These are phyloP conservation scores for Leishmania tropica DNA, from an alignment of 208 protist genomes.

Conservation along the genomic window DNA sequence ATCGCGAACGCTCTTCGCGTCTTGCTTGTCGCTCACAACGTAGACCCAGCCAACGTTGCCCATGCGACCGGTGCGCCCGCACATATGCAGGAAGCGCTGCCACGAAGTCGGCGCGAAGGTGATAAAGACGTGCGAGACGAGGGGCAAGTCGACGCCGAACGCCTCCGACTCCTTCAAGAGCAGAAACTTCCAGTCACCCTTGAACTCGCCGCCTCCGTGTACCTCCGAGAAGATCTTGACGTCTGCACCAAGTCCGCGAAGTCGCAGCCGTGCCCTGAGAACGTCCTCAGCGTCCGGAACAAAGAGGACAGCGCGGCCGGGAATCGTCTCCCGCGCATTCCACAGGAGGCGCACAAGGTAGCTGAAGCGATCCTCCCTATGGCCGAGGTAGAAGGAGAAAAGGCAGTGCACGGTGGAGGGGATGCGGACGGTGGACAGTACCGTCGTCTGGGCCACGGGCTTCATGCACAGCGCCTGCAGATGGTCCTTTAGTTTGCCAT, in stretches of 20 bases:
- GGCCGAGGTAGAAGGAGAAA: slow-evolving; percentile 64
- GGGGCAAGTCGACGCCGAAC: slow-evolving; percentile 72
- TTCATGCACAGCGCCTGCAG: slow-evolving; percentile 83
- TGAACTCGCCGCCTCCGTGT: slow-evolving; percentile 52
- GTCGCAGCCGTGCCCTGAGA: slow-evolving; percentile 49
- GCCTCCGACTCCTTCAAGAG: slow-evolving; percentile 77
- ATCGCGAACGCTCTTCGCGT: slow-evolving; percentile 55
- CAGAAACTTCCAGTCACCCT: slow-evolving; percentile 73
- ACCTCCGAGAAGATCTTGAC: slow-evolving; percentile 84
- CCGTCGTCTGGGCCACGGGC: slow-evolving; percentile 64
- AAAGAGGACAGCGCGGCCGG: slow-evolving; percentile 73
- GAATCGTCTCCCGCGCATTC: slow-evolving; percentile 71
- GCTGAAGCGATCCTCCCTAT: slow-evolving; percentile 42
- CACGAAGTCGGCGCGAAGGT: slow-evolving; percentile 73
- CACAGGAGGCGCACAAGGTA: slow-evolving; percentile 60
- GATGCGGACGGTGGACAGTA: slow-evolving; percentile 68
- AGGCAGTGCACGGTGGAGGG: slow-evolving; percentile 82
- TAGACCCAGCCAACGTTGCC: slow-evolving; percentile 89
- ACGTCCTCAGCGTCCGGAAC: slow-evolving; percentile 59
- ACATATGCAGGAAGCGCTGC: slow-evolving; percentile 85
- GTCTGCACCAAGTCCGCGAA: slow-evolving; percentile 70
- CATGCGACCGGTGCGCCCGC: slow-evolving; percentile 66
- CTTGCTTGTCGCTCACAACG: slow-evolving; percentile 64
- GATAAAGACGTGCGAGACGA: slow-evolving; percentile 87
- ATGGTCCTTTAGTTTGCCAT: slow-evolving; percentile 66